phyloP scores from a whole-genome alignment of 768 basidiomycete species.

The Tulasnella calospora region DNA sequence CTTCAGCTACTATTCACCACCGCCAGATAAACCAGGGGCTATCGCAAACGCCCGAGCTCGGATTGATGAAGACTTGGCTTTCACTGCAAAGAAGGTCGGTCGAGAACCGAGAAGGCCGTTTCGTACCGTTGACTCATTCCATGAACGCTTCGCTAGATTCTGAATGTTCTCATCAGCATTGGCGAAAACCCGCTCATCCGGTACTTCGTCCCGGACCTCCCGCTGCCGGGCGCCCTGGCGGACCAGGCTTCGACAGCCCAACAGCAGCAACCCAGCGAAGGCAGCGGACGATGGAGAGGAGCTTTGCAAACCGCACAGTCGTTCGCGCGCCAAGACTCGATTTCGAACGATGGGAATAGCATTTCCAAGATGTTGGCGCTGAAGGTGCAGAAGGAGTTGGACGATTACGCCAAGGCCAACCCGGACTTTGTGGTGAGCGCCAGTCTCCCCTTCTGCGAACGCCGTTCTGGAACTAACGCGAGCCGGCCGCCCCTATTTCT shows the following conservation, averaged over 20 bases:
- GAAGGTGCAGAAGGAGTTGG: slow-evolving; percentile 75
- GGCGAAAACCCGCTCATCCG: slow-evolving; percentile 91
- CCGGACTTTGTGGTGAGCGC: slow-evolving; percentile 78
- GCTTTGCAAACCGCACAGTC: slow-evolving; percentile 12
- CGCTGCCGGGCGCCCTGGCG: slow-evolving; percentile 81
- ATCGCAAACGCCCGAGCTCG: slow-evolving; percentile 60
- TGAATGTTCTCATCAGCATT: slow-evolving; percentile 83
- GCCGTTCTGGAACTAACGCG: slow-evolving; percentile 12
- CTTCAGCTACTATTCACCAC: slow-evolving; percentile 85
- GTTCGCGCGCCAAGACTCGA: slow-evolving; percentile 19
- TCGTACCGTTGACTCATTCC: slow-evolving; percentile 11
- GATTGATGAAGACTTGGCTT: slow-evolving; percentile 83
- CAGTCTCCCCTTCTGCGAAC: slow-evolving; percentile 11
- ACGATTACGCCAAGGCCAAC: slow-evolving; percentile 81
- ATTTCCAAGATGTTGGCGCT: slow-evolving; percentile 77
- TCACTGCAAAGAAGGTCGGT: slow-evolving; percentile 59
- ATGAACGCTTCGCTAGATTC: slow-evolving; percentile 47
- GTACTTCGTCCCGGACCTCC: slow-evolving; percentile 83
- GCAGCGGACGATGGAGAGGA: slow-evolving; percentile 54
- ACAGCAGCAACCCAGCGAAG: slow-evolving; percentile 48
- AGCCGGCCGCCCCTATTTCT: neutral
- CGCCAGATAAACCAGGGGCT: slow-evolving; percentile 53
- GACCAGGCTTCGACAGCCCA: slow-evolving; percentile 54
- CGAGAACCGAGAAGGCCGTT: neutral
- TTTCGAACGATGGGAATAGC: slow-evolving; percentile 61